Conservation (phyloP, 495 filamentous ascomycete genomes). For the Immersiella caudata region DNA sequence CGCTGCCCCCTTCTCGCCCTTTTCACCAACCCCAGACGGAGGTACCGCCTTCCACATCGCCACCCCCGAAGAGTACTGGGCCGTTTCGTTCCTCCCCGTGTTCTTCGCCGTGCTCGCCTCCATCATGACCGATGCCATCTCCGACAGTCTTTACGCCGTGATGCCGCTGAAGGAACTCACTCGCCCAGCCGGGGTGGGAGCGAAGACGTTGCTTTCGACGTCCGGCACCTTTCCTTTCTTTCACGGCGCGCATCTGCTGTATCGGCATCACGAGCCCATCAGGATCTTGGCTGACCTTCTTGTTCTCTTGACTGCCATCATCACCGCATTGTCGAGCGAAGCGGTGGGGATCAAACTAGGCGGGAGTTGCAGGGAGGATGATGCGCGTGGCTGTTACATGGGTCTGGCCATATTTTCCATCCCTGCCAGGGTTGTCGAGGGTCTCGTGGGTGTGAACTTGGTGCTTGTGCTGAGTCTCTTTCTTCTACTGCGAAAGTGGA, state of each 20-base stretch:
- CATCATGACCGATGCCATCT: conserved; percentile 31
- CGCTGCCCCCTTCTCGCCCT: neutral
- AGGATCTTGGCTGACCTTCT: conserved; percentile 28
- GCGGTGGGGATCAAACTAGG: conserved; percentile 33
- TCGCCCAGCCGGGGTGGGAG: conserved; percentile 24
- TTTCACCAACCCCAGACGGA: neutral
- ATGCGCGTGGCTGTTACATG: conserved; percentile 22
- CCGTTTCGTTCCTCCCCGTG: conserved; percentile 36
- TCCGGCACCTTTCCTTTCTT: conserved; percentile 25
- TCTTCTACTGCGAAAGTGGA: conserved; percentile 1
- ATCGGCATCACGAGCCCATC: conserved; percentile 26
- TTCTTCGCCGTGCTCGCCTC: conserved; percentile 30
- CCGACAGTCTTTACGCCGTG: conserved; percentile 28
- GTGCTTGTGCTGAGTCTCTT: neutral
- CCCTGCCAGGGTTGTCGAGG: conserved; percentile 12
- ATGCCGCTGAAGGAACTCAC: conserved; percentile 36
- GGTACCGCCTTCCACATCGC: neutral
- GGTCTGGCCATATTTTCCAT: conserved; percentile 33
- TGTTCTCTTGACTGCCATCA: conserved; percentile 28
- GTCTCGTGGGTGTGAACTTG: neutral
- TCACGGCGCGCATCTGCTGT: conserved; percentile 27
- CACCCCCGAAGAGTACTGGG: conserved; percentile 27
- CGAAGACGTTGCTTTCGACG: conserved; percentile 28
- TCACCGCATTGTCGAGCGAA: conserved; percentile 34
- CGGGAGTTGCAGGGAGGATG: conserved; percentile 13